Conservation (phyloP, 495 filamentous ascomycete genomes). For the Neurospora sp. region DNA sequence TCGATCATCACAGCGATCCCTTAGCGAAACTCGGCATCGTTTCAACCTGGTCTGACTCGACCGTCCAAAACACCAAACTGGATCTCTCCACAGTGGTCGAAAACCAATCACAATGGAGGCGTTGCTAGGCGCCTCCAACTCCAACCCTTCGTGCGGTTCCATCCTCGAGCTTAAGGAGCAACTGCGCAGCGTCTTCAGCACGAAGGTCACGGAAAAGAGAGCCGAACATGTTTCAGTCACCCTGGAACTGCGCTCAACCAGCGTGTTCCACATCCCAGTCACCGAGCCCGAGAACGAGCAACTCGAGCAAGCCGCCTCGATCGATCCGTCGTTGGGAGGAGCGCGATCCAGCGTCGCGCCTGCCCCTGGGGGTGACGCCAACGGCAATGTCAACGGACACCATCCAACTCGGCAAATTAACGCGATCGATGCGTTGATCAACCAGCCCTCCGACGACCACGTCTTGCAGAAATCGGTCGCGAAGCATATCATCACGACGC, state of each 20-base stretch:
- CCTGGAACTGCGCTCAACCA: conserved; percentile 27
- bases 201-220: conserved; percentile 26
- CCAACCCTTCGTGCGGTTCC: conserved; percentile 26
- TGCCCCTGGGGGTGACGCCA: background rate
- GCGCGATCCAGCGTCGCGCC: conserved; percentile 6
- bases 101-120: conserved; percentile 24
- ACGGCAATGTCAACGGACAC: background rate
- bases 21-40: background rate
- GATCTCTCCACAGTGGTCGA: background rate
- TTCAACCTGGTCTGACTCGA: background rate
- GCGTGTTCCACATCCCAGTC: conserved; percentile 25
- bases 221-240: conserved; percentile 32
- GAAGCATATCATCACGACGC: conserved; percentile 28
- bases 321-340: conserved; percentile 21
- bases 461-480: conserved; percentile 30
- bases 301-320: conserved; percentile 14
- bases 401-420: conserved; percentile 13
- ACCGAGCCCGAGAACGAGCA: conserved; percentile 22
- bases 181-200: conserved; percentile 23
- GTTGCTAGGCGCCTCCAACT: conserved; percentile 20
- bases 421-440: conserved; percentile 30
- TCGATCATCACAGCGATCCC: background rate
- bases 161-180: conserved; percentile 29
- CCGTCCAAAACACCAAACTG: background rate
- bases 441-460: conserved; percentile 33